phyloP scores from a whole-genome alignment of 2,329 filamentous ascomycete species.

The Dryadomyces sulphureus region DNA sequence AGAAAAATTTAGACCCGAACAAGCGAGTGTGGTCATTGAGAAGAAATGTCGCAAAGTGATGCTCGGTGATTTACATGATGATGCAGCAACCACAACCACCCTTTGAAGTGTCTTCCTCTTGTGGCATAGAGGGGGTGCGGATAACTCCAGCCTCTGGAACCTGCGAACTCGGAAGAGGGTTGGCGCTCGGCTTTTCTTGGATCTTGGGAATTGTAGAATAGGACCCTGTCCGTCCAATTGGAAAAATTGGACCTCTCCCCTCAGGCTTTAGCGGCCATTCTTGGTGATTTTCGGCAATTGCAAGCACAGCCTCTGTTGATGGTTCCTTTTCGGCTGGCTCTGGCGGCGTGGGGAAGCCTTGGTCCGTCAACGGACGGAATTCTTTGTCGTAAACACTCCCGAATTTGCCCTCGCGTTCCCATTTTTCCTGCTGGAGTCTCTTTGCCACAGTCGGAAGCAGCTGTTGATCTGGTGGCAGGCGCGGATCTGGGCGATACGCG shows the following conservation, averaged over 20 bases:
- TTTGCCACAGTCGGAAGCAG: constrained; percentile 88
- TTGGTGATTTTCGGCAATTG: constrained; percentile 17
- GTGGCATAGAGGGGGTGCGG: constrained; percentile 33
- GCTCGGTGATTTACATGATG: too few relatives aligned
- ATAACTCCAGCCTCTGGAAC: constrained; percentile 22
- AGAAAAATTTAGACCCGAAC: too few relatives aligned
- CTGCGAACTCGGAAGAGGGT: constrained; percentile 28
- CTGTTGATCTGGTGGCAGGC: constrained; percentile 87
- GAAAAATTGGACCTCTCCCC: constrained; percentile 31
- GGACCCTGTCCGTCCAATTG: constrained; percentile 29
- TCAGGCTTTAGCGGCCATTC: constrained; percentile 43
- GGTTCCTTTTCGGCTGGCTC: constrained; percentile 18
- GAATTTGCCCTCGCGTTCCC: constrained; percentile 82
- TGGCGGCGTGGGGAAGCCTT: constrained; percentile 33
- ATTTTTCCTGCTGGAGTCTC: constrained; percentile 82
- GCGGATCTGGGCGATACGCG: constrained; percentile 90
- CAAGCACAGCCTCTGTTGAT: not conserved
- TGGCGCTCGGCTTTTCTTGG: constrained; percentile 25
- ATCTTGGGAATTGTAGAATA: constrained; percentile 53
- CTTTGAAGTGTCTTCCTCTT: constrained; percentile 31
- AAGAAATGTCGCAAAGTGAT: too few relatives aligned
- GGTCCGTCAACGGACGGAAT: constrained; percentile 67
- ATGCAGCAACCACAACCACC: constrained; percentile 56
- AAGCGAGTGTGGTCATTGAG: too few relatives aligned
- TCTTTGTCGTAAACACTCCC: constrained; percentile 77